A percentile compares a stretch with the other conserved stretches of the same genome.
Conservation (phyloP, 768 basidiomycete species). For the Russula foetens region DNA sequence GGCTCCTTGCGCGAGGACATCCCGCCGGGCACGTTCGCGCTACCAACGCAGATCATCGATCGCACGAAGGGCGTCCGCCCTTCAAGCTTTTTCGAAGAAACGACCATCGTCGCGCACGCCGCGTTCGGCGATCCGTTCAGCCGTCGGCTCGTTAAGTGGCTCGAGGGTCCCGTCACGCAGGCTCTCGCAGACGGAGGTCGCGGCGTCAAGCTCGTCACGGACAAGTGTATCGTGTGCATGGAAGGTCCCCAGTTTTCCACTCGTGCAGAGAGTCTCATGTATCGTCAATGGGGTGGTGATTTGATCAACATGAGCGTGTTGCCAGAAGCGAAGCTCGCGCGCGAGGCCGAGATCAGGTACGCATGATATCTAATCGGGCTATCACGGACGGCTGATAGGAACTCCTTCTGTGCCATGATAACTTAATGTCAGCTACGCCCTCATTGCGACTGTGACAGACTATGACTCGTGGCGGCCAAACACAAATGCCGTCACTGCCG, state of each 20-base stretch:
- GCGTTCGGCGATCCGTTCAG: conserved; percentile 93
- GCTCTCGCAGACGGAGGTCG: conserved; percentile 53
- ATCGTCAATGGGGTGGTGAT: conserved; percentile 86
- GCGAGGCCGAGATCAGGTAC: conserved; percentile 90
- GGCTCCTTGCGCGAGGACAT: conserved; percentile 94
- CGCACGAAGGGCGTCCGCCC: conserved; percentile 92
- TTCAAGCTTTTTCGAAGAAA: conserved; percentile 78
- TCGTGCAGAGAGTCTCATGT: conserved; percentile 93
- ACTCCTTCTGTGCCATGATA: neutral
- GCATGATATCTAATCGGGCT: conserved; percentile 15
- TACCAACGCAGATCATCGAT: conserved; percentile 93
- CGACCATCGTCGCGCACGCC: conserved; percentile 80
- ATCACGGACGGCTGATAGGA: neutral
- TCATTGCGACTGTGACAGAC: conserved; percentile 87
- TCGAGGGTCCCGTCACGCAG: conserved; percentile 53
- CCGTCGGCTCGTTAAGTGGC: conserved; percentile 50
- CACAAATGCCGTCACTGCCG: conserved; percentile 76
- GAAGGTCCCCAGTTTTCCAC: conserved; percentile 98
- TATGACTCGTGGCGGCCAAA: conserved; percentile 92
- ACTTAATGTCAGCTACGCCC: conserved; percentile 69
- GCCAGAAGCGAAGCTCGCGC: conserved; percentile 94
- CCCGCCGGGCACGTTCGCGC: conserved; percentile 77
- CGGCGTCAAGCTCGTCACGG: conserved; percentile 64
- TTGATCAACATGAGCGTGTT: conserved; percentile 96
- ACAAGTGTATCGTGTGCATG: conserved; percentile 90